Evolutionary conservation across 805 yeast genomes (phyloP), one percentile per base, ranked within the genome.

Genomic region (Candida quercuum): DNA sequence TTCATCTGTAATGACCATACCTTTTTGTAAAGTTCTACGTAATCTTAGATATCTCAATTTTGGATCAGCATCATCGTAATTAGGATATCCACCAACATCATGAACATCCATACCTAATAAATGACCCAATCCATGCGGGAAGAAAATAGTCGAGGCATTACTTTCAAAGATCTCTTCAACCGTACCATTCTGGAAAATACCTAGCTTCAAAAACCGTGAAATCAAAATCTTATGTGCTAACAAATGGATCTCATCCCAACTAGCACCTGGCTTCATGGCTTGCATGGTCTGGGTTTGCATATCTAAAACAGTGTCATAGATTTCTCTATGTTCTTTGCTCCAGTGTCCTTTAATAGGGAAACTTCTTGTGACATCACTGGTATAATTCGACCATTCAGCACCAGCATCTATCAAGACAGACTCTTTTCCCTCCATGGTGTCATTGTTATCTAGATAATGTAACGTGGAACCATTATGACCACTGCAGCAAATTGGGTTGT

Each of bases 61-160:
- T 20, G 85, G 84, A 57, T 93, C 80, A 8, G 84, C 73, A 57
- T 91, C 99, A 3, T 79, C 75, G 57, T 89, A 89, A 59, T 91
- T 79, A 13, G 98, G 78, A 45, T 71, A 56, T 1, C 99, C 98
- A 29, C 86, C 98, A 33, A 87, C 94, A 61, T 91, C 99, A 60
- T 93, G 99, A 3, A 96, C 88, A 56, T 91, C 96, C 82, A 91
- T 71, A 18, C 99, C 99, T 28, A 91, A 63, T 54, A 87, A 67
- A 56, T 91, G 99, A 12, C 99, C 99, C 40, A 93, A 66, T 0
- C 99, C 99, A 56, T 93, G 99, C 3, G 99, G 99, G 60, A 80
- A 86, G 63, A 91, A 91, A 17, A 83, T 75, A 5, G 80, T 82
- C 4, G 94, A 76, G 5, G 82, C 76, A 40, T 79, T 72, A 35